These are phyloP conservation scores for Teratosphaeriaceae sp. DNA, from an alignment of 2,329 filamentous ascomycete species.

Conservation along the genomic window DNA sequence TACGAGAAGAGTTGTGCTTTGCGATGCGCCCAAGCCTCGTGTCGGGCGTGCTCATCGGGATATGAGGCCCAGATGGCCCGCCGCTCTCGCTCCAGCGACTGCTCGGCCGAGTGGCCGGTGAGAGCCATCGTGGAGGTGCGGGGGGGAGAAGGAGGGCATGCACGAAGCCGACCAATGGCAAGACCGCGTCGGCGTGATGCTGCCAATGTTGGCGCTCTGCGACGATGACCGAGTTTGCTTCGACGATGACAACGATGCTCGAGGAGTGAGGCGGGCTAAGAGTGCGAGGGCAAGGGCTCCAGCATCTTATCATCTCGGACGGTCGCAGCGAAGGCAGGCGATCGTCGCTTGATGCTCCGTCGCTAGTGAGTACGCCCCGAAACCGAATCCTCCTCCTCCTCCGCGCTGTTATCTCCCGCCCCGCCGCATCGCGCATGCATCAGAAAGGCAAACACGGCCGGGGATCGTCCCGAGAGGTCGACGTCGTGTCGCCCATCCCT, in stretches of 20 bases:
- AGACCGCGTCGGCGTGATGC: neutral
- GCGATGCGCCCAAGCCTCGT: conserved; percentile 29
- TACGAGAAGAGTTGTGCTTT: conserved; percentile 19
- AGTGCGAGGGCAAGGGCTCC: neutral
- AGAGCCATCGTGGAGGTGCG: conserved; percentile 5
- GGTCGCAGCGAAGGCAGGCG: neutral
- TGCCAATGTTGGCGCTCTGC: neutral
- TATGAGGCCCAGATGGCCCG: conserved; percentile 31
- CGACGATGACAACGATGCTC: no score
- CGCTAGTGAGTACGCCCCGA: no score
- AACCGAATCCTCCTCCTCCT: no score
- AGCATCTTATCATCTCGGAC: conserved; percentile 1
- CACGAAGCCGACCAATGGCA: neutral
- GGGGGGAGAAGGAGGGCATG: no score
- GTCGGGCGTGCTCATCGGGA: conserved; percentile 28
- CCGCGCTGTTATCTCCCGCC: conserved; percentile 1
- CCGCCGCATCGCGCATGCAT: conserved; percentile 1
- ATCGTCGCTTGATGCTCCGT: neutral
- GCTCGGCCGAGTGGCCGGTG: conserved; percentile 5
- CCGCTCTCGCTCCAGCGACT: conserved; percentile 28
- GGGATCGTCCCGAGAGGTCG: neutral
- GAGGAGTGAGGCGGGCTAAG: conserved; percentile 6
- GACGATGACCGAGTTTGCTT: conserved; percentile 2
- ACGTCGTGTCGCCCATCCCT: neutral
- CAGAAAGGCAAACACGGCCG: neutral